These are phyloP conservation scores for Pyrenochaeta sp. DNA, from an alignment of 2,329 filamentous ascomycete genomes.

Conservation along the genomic window DNA sequence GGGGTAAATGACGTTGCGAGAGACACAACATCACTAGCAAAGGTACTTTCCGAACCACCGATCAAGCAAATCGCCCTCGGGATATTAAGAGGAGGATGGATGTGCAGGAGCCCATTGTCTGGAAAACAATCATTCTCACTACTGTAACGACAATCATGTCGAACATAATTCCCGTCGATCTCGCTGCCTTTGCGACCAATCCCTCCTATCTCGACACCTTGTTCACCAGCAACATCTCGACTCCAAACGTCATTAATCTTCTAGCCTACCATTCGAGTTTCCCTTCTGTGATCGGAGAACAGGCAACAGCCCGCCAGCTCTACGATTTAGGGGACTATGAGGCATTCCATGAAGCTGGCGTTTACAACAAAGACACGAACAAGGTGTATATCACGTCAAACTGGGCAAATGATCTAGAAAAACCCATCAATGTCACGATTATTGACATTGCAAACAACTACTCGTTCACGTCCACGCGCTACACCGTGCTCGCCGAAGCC, in stretches of 20 bases:
- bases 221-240: constrained; percentile 37
- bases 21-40: background rate
- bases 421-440: constrained; percentile 46
- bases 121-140: background rate
- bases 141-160: constrained; percentile 26
- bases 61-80: no score
- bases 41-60: background rate
- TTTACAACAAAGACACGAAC: constrained; percentile 45
- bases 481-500: constrained; percentile 48
- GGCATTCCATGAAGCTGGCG: constrained; percentile 51
- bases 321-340: constrained; percentile 38
- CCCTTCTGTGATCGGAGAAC: constrained; percentile 39
- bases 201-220: constrained; percentile 38
- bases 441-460: constrained; percentile 51
- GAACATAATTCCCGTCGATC: constrained; percentile 40
- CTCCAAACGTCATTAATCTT: constrained; percentile 45
- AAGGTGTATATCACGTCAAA: constrained; percentile 54
- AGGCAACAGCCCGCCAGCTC: constrained; percentile 42
- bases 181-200: constrained; percentile 41
- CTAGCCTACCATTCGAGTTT: constrained; percentile 48
- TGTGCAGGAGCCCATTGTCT: background rate
- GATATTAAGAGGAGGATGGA: background rate
- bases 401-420: constrained; percentile 32
- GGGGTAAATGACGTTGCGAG: background rate
- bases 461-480: constrained; percentile 45